Percentiles rank a stretch among this genome's conserved stretches.
These are phyloP conservation scores for Thalassiosira hispida DNA, from an alignment of 352 stramenopile genomes.

Conservation along the genomic window DNA sequence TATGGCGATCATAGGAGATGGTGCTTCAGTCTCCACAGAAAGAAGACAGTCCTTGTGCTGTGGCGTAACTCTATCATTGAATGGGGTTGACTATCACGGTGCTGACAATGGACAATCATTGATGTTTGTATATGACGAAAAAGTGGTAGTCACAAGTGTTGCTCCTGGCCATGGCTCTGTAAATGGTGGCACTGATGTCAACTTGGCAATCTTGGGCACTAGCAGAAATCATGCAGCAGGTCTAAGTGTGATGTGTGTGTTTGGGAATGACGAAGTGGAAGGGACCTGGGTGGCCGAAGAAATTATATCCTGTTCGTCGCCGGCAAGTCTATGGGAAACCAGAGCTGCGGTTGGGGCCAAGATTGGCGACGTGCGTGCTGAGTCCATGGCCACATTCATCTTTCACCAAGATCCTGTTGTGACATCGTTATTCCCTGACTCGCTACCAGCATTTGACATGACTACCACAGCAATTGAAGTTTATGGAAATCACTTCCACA, in stretches of 20 bases:
- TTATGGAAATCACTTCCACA: constrained; percentile 17
- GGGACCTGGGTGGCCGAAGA: constrained; percentile 20
- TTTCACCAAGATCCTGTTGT: constrained; percentile 23
- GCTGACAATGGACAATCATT: not conserved
- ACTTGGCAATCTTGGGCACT: constrained; percentile 25
- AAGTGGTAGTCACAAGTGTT: constrained; percentile 27
- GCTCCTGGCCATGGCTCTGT: constrained; percentile 23
- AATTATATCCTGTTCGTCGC: constrained; percentile 22
- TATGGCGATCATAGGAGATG: not conserved
- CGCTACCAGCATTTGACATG: constrained; percentile 29
- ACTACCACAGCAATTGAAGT: constrained; percentile 16
- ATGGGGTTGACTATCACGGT: constrained; percentile 29
- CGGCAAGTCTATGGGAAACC: constrained; percentile 9
- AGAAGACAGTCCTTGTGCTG: constrained; percentile 24
- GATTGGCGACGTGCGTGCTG: constrained; percentile 17
- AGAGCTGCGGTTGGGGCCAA: constrained; percentile 28
- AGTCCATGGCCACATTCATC: constrained; percentile 24
- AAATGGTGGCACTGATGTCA: constrained; percentile 23
- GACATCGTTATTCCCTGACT: constrained; percentile 20
- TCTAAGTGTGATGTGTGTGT: constrained; percentile 24
- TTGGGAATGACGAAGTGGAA: constrained; percentile 25
- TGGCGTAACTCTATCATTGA: constrained; percentile 28
- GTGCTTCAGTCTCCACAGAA: not conserved
- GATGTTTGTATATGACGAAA: constrained; percentile 41
- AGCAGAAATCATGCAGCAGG: not conserved